Base-by-base conservation (phyloP, 2,329 filamentous ascomycete species). In the Verticillium klebahnii region DNA sequence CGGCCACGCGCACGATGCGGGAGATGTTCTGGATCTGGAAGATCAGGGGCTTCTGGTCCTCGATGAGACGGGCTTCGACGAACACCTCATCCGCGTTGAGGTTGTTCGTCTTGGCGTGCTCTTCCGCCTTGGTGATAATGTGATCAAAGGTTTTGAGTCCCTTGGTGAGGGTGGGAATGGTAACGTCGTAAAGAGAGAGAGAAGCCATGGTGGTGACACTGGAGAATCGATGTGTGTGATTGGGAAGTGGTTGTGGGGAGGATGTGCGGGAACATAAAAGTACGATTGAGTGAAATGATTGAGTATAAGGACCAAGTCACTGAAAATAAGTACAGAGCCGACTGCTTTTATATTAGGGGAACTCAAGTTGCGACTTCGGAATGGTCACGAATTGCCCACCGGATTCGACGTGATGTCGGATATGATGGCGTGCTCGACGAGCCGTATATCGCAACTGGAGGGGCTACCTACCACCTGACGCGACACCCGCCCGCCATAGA, bases 41-140 rank as follows among this genome's bases (percentile, higher is more conserved):
- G 39, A 58, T 64, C 23, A 78, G 69, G 15, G 74, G 73, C 15
- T 67, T 64, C 72, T 77, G 77, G 68, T 77, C 75, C 2, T 70
- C 67, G 52, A 62, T 50, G 2, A 78, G 68, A 4, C 67, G 62
- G 25, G 69, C 66, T 15, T 61, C 31, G 57, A 68, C 65, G 57
- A 71, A 70, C 54, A 31, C 60, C 23, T 17, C 31, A 60, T 69
- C 66, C 23, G 65, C 57, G 50, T 69, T 66, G 40, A 68, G 37
- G 37, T 66, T 66, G 45, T 69, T 66, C 19, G 67, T 68, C 40
- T 72, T 68, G 58, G 71, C 68, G 54, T 74, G 64, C 37, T 66
- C 57, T 54, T 69, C 63, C 29, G 72, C 70, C 66, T 73, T 74
- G 15, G 64, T 61, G 15, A 77, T 67, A 52, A 76, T 68, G 58